phyloP scores from a whole-genome alignment of 192 early-diverging fungal genomes.

The Entomortierella lignicola region DNA sequence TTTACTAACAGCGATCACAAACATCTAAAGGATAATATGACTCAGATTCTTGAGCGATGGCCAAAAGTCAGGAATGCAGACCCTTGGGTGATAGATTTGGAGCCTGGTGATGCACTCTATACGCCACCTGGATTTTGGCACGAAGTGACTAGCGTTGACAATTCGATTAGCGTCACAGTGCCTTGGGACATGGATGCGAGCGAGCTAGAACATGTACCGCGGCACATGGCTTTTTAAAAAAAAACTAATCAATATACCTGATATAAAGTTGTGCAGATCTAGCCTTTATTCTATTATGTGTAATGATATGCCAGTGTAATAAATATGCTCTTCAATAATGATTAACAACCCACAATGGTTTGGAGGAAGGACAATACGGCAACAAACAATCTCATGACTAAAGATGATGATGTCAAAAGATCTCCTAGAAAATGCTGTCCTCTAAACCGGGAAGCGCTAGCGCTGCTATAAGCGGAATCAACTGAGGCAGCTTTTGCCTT shows the following conservation, averaged over 20 bases:
- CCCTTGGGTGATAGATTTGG: constrained; percentile 57
- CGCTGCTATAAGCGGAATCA: neutral
- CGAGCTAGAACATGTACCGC: constrained; percentile 57
- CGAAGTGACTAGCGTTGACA: constrained; percentile 62
- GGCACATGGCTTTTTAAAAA: constrained; percentile 58
- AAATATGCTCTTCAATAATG: too few species aligned
- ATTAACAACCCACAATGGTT: neutral
- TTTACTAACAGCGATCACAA: neutral
- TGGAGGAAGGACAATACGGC: neutral
- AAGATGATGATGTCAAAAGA: neutral
- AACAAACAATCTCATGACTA: neutral
- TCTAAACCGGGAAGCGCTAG: neutral
- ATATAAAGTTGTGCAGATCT: too few species aligned
- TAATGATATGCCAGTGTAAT: too few species aligned
- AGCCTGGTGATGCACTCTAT: constrained; percentile 64
- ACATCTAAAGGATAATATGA: constrained; percentile 20
- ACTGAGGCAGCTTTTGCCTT: neutral
- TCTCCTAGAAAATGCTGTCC: neutral
- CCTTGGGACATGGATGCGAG: constrained; percentile 63
- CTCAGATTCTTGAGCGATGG: constrained; percentile 46
- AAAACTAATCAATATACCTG: neutral
- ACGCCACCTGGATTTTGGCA: constrained; percentile 67
- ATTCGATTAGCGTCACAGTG: constrained; percentile 59
- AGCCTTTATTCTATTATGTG: too few species aligned
- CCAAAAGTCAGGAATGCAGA: constrained; percentile 51